A percentile compares a stretch with the other conserved stretches of the same genome.
phyloP scores from a whole-genome alignment of 2,329 filamentous ascomycete species.

The Aspergillus pseudoviridinutans region DNA sequence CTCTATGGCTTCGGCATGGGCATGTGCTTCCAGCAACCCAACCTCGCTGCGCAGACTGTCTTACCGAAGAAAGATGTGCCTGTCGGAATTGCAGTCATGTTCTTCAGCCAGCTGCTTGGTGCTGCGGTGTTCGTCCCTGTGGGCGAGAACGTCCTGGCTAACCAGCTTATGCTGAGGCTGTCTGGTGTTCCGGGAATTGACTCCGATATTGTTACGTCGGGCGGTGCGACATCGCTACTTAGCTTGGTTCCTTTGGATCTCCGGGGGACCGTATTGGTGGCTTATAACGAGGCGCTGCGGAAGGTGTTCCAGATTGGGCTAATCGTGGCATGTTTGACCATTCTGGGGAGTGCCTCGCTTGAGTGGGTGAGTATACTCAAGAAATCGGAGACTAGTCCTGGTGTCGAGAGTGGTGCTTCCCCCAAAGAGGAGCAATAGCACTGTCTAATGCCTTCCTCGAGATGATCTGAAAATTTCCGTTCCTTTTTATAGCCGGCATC shows the following conservation, averaged over 20 bases:
- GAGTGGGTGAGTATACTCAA: constrained; percentile 5
- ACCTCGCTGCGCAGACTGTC: constrained; percentile 18
- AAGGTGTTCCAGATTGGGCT: constrained; percentile 4
- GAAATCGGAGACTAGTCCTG: background rate
- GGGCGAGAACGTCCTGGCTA: constrained; percentile 22
- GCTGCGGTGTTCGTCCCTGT: constrained; percentile 19
- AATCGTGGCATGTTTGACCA: background rate
- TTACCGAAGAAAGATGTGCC: constrained; percentile 22
- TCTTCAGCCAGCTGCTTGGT: constrained; percentile 18
- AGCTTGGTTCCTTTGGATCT: background rate
- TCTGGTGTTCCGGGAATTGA: constrained; percentile 8
- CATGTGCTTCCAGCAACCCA: constrained; percentile 20
- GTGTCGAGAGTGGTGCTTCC: too few relatives aligned
- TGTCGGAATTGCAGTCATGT: constrained; percentile 18
- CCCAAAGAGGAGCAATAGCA: background rate
- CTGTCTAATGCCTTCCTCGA: background rate
- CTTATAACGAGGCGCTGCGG: background rate
- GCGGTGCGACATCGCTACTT: background rate
- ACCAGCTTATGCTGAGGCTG: constrained; percentile 10
- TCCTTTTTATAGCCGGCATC: background rate
- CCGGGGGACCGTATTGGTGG: background rate
- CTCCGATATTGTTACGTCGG: background rate
- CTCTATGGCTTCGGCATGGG: constrained; percentile 26
- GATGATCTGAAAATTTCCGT: background rate
- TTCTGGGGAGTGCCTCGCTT: constrained; percentile 1